Conservation (phyloP, 2,329 filamentous ascomycete species). For the Exophiala calicioides region DNA sequence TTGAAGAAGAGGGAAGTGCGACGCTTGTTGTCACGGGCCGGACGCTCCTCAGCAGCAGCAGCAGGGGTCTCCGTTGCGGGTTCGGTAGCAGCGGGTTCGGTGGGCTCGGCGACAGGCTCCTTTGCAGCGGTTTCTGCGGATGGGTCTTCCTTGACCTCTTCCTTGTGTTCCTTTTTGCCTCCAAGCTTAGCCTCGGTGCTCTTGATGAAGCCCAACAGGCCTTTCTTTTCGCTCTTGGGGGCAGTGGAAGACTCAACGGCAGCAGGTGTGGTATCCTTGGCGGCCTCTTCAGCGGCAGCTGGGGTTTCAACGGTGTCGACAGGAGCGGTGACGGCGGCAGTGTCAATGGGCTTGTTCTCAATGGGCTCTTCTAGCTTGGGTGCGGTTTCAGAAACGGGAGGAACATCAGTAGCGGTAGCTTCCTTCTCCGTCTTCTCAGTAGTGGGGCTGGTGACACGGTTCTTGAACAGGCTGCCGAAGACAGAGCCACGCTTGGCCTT, state of each 20-base stretch:
- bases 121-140: slow-evolving; percentile 26
- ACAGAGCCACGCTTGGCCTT: slow-evolving; percentile 87
- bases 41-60: slow-evolving; percentile 42
- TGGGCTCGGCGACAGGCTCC: slow-evolving; percentile 28
- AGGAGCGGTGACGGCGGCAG: slow-evolving; percentile 48
- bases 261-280: slow-evolving; percentile 36
- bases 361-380: slow-evolving; percentile 51
- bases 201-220: slow-evolving; percentile 37
- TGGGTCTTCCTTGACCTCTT: slow-evolving; percentile 34
- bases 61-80: slow-evolving; percentile 30
- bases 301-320: slow-evolving; percentile 36
- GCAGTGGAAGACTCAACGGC: slow-evolving; percentile 35
- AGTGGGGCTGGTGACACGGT: slow-evolving; percentile 57
- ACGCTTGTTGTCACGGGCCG: slow-evolving; percentile 46
- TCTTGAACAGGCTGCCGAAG: slow-evolving; percentile 77
- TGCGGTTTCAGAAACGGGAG: slow-evolving; percentile 50
- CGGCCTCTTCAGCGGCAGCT: slow-evolving; percentile 35
- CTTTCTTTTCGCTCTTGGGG: slow-evolving; percentile 38
- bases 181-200: slow-evolving; percentile 36
- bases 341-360: slow-evolving; percentile 43
- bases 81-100: slow-evolving; percentile 25
- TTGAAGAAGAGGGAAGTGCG: slow-evolving; percentile 59
- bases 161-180: slow-evolving; percentile 31
- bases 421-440: slow-evolving; percentile 52
- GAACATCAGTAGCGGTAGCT: slow-evolving; percentile 50